A percentile compares a stretch with the other conserved stretches of the same genome.
Conservation (phyloP, 225 moss, liverwort and hornwort genomes). For the Physcomitrium patens region DNA sequence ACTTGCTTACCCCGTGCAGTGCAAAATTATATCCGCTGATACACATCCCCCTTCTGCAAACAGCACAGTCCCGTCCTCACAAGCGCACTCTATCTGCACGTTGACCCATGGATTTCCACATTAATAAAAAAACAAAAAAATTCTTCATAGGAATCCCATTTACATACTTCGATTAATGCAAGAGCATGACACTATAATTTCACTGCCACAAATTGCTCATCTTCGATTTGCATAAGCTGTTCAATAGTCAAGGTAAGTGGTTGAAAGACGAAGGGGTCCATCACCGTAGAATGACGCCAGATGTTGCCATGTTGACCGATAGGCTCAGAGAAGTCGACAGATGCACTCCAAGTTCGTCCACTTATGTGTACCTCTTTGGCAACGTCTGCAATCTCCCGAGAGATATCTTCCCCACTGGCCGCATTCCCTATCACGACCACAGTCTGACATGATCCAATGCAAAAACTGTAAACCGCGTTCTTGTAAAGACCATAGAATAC, state of each 20-base stretch:
- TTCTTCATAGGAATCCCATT: too few species aligned
- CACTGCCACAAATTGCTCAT: too few species aligned
- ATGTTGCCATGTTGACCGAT: conserved; percentile 51
- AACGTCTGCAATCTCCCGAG: conserved; percentile 59
- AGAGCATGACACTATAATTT: too few species aligned
- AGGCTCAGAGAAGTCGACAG: conserved; percentile 48
- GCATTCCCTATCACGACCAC: conserved; percentile 83
- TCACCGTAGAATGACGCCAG: conserved; percentile 77
- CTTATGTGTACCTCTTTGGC: conserved; percentile 84
- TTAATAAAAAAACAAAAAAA: background rate
- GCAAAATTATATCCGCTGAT: conserved; percentile 64
- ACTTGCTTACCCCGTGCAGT: conserved; percentile 84
- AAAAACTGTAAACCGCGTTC: background rate
- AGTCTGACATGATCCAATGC: conserved; percentile 50
- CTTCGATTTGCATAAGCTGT: background rate
- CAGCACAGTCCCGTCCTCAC: conserved; percentile 69
- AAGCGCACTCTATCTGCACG: conserved; percentile 65
- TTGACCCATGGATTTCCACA: background rate
- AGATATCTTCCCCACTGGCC: conserved; percentile 77
- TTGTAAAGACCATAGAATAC: background rate
- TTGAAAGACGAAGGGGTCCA: background rate
- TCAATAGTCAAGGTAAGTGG: background rate
- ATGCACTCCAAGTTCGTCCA: conserved; percentile 65
- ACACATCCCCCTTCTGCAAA: conserved; percentile 69
- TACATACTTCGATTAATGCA: conserved; percentile 7